phyloP scores from a whole-genome alignment of 306 rosid species.

The Quercus alba region DNA sequence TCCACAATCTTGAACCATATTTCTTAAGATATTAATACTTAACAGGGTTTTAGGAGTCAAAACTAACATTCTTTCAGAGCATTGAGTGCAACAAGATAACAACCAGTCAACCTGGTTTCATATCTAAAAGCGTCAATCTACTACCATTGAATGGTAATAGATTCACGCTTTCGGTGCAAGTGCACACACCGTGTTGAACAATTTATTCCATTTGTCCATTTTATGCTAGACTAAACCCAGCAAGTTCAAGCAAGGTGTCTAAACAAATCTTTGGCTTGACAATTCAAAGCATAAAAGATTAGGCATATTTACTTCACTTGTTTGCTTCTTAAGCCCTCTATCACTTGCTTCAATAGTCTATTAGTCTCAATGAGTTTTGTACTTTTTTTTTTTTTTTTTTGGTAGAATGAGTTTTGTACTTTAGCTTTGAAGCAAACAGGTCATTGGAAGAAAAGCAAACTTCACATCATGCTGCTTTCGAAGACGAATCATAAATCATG shows the following conservation, averaged over 20 bases:
- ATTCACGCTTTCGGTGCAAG: background rate
- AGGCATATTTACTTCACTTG: background rate
- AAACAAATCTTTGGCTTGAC: background rate
- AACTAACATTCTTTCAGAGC: constrained; percentile 13
- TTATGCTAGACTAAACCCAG: background rate
- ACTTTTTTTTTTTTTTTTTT: too few species aligned
- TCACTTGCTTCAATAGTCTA: background rate
- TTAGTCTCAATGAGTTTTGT: background rate
- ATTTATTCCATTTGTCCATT: background rate
- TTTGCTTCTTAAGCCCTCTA: constrained; percentile 9
- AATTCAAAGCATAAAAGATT: background rate
- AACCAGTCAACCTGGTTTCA: background rate
- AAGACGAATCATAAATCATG: background rate
- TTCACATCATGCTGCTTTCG: background rate
- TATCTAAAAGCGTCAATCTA: background rate
- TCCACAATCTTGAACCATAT: background rate
- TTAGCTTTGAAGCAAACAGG: background rate
- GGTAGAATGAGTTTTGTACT: background rate
- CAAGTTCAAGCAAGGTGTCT: background rate
- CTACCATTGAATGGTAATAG: background rate
- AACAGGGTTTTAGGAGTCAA: background rate
- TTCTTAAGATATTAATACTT: background rate
- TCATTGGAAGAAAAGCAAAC: constrained; percentile 2
- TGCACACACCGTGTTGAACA: background rate
- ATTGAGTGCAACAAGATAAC: constrained; percentile 5